These are phyloP conservation scores for Fusarium protoensiforme DNA, from an alignment of 2,329 filamentous ascomycete genomes.

Conservation along the genomic window DNA sequence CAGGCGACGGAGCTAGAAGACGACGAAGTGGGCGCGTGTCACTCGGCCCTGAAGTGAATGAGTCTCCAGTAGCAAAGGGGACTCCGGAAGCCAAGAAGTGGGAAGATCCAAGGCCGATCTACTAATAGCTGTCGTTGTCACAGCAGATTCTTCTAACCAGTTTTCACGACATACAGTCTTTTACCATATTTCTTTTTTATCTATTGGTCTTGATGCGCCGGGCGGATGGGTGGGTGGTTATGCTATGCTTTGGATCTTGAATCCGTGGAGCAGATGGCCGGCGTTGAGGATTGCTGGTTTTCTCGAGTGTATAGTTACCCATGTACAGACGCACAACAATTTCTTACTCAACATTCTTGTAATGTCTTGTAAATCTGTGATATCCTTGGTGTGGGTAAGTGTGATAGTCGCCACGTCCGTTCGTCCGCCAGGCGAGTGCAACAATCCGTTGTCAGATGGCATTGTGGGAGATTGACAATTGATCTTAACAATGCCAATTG, in stretches of 20 bases:
- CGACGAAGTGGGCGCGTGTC: conserved; percentile 66
- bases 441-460: neutral
- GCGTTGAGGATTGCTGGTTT: conserved; percentile 34
- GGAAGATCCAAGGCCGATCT: conserved; percentile 56
- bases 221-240: conserved; percentile 3
- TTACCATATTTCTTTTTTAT: conserved; percentile 30
- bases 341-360: conserved; percentile 2
- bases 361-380: neutral
- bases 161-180: conserved; percentile 4
- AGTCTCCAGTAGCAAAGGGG: conserved; percentile 45
- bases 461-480: neutral
- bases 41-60: conserved; percentile 53
- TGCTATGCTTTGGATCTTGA: conserved; percentile 27
- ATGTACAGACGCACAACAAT: conserved; percentile 19
- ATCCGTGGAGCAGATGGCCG: conserved; percentile 28
- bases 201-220: conserved; percentile 14
- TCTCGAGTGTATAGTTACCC: conserved; percentile 24
- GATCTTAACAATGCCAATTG: neutral
- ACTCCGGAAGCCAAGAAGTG: conserved; percentile 50
- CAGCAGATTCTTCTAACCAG: conserved; percentile 9
- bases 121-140: conserved; percentile 41
- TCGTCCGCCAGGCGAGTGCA: neutral
- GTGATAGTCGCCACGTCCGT: neutral
- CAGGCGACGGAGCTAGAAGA: conserved; percentile 56
- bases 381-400: neutral